These are phyloP conservation scores for Viridothelium virens DNA, from an alignment of 495 filamentous ascomycete species.

Conservation along the genomic window DNA sequence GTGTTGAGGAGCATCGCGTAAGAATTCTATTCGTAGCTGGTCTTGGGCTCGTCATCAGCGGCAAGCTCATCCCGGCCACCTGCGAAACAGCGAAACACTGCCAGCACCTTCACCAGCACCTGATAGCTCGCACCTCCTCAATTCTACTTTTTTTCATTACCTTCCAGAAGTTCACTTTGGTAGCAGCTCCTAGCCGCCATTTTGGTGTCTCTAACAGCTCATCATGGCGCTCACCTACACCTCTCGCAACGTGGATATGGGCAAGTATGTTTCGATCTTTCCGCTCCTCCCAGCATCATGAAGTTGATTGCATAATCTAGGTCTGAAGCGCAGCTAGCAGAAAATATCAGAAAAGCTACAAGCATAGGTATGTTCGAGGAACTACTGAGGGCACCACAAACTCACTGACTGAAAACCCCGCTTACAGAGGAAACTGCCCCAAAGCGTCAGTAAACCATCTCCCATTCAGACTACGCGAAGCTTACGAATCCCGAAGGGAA, in stretches of 20 bases:
- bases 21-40: neutral
- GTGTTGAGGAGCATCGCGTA: neutral
- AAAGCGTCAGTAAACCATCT: slow-evolving; percentile 56
- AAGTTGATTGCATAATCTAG: slow-evolving; percentile 35
- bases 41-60: neutral
- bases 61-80: slow-evolving; percentile 1
- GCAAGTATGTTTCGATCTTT: slow-evolving; percentile 37
- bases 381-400: neutral
- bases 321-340: slow-evolving; percentile 85
- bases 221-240: slow-evolving; percentile 35
- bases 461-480: slow-evolving; percentile 8
- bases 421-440: slow-evolving; percentile 79
- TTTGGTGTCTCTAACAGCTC: neutral
- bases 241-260: slow-evolving; percentile 52
- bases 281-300: neutral
- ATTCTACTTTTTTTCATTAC: neutral
- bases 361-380: slow-evolving; percentile 55
- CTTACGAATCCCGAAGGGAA: slow-evolving; percentile 51
- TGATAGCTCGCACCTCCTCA: neutral
- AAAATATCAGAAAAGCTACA: slow-evolving; percentile 95
- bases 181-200: neutral
- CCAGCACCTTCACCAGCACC: neutral
- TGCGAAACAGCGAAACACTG: neutral
- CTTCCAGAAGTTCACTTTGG: neutral
- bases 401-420: slow-evolving; percentile 18